Conservation (phyloP, 352 stramenopile genomes). For the Phytopythium sindhum region DNA sequence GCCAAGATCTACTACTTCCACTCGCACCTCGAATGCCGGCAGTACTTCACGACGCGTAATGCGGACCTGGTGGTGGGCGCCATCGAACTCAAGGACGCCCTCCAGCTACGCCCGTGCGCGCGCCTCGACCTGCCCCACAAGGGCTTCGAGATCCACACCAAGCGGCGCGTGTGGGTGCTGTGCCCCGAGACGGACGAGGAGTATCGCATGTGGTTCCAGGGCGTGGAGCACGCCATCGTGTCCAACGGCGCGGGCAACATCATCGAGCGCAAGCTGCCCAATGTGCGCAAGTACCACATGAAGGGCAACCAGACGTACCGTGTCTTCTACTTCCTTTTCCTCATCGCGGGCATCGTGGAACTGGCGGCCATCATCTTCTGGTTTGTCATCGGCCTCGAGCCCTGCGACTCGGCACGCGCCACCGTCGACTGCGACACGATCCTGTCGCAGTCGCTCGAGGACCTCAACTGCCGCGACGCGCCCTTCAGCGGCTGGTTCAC, state of each 20-base stretch:
- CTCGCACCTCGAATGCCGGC: slow-evolving; percentile 77
- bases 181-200: slow-evolving; percentile 85
- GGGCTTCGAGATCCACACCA: slow-evolving; percentile 80
- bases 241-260: slow-evolving; percentile 76
- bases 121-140: slow-evolving; percentile 79
- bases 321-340: slow-evolving; percentile 77
- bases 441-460: slow-evolving; percentile 47
- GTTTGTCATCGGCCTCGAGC: slow-evolving; percentile 76
- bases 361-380: slow-evolving; percentile 73
- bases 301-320: slow-evolving; percentile 83
- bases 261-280: slow-evolving; percentile 82
- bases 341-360: slow-evolving; percentile 68
- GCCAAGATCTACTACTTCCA: slow-evolving; percentile 90
- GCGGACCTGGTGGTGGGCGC: slow-evolving; percentile 76
- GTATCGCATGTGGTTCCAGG: slow-evolving; percentile 87
- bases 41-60: slow-evolving; percentile 87
- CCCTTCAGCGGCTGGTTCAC: slow-evolving; percentile 69
- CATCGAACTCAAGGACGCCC: slow-evolving; percentile 79
- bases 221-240: slow-evolving; percentile 75
- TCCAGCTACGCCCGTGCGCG: slow-evolving; percentile 76
- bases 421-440: slow-evolving; percentile 65
- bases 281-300: slow-evolving; percentile 88
- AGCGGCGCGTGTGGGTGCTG: slow-evolving; percentile 84
- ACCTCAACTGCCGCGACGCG: slow-evolving; percentile 35
- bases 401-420: slow-evolving; percentile 55